Evolutionary conservation across 768 basidiomycete genomes (phyloP), one percentile per base, ranked within the genome.

Genomic region (Astraeus odoratus): DNA sequence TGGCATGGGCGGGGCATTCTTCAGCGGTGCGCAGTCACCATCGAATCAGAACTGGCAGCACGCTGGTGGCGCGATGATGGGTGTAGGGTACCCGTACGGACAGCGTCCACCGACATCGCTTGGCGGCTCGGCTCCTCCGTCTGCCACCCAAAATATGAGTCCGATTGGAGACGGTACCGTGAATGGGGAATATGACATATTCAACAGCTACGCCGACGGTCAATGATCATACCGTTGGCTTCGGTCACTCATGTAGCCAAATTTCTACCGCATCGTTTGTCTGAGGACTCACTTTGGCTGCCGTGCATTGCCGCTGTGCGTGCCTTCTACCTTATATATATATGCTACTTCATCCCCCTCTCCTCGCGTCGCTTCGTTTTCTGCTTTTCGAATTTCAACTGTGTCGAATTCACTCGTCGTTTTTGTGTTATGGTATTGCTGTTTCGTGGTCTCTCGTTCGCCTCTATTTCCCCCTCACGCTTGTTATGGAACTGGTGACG

Each of bases 201-300:
- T 80, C 59, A 78, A 76, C 57, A 82, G 80, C 77, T 69, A 64
- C 52, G 66, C 80, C 76, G 69, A 64, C 52, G 67, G 68, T 45
- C 70, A 62, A 68, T 66, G 59, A 56, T 54, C 42, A 22, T 33
- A 20, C 38, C 19, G 37, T 44, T 23, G 19, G 31, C 13, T 18
- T 27, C 39, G 52, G 51, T 51, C 34, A 38, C 40, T 55, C 54
- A 53, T 57, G n/a, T n/a, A n/a, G n/a, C n/a, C n/a, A n/a, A n/a
- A n/a, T n/a, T n/a, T n/a, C n/a, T n/a, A n/a, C n/a, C n/a, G n/a
- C n/a, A n/a, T n/a, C n/a, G n/a, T n/a, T n/a, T n/a, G n/a, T n/a
- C n/a, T n/a, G n/a, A n/a, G n/a, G n/a, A n/a, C n/a, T n/a, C n/a
- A n/a, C n/a, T n/a, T n/a, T n/a, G n/a, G n/a, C 52, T 44, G 44